These are phyloP conservation scores for Populus pruinosa DNA, from an alignment of 345 rosid species.

Conservation along the genomic window DNA sequence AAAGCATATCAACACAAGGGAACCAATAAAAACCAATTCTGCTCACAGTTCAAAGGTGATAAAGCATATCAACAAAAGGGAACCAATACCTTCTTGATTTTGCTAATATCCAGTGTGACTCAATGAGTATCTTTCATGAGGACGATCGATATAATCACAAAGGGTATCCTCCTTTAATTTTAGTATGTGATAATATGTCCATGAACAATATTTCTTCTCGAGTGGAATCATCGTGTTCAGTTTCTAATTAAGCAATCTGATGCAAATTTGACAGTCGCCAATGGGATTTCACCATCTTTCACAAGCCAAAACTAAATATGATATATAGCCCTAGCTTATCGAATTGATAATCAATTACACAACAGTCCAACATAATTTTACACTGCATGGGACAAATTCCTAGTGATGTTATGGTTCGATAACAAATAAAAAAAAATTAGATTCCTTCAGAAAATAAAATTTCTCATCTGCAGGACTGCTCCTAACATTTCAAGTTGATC, in stretches of 20 bases:
- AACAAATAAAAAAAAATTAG: background rate
- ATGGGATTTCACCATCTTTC: background rate
- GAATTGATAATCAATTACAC: background rate
- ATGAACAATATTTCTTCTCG: background rate
- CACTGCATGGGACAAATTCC: background rate
- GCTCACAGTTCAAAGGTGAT: too few species aligned
- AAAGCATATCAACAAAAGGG: background rate
- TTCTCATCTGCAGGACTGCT: background rate
- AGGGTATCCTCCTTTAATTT: background rate
- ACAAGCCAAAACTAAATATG: background rate
- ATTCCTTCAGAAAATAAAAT: background rate
- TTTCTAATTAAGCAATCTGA: background rate
- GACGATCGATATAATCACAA: background rate
- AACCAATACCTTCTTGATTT: background rate
- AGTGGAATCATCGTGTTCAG: background rate
- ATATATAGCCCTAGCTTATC: background rate
- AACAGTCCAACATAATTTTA: background rate
- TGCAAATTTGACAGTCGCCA: background rate
- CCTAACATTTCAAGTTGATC: background rate
- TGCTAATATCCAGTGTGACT: background rate
- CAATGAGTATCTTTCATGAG: background rate
- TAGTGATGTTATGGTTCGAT: background rate
- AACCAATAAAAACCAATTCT: background rate
- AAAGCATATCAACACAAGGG: background rate
- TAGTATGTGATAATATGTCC: background rate